phyloP scores from a whole-genome alignment of 2,329 filamentous ascomycete genomes.

The Parafenestella ontariensis region DNA sequence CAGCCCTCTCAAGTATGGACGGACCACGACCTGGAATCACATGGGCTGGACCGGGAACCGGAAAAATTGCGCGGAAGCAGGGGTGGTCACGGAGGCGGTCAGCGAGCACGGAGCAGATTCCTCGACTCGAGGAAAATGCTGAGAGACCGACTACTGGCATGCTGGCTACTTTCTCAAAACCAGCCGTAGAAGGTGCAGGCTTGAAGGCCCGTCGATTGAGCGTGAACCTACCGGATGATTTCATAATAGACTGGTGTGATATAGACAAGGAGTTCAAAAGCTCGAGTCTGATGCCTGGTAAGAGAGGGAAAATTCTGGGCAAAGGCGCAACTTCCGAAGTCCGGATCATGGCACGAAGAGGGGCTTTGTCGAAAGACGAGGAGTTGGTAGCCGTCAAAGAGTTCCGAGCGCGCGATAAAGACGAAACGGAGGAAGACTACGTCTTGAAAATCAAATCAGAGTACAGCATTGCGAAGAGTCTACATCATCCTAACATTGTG shows the following conservation, averaged over 20 bases:
- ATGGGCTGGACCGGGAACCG: conserved; percentile 36
- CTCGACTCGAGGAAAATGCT: conserved; percentile 29
- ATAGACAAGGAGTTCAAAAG: conserved; percentile 73
- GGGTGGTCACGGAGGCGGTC: conserved; percentile 42
- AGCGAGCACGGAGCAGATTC: conserved; percentile 46
- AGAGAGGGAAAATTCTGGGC: conserved; percentile 76
- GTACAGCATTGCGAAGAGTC: conserved; percentile 83
- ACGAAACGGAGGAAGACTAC: conserved; percentile 77
- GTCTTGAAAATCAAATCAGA: conserved; percentile 91
- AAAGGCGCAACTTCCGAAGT: conserved; percentile 86
- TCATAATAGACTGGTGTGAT: conserved; percentile 73
- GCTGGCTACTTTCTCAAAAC: conserved; percentile 45
- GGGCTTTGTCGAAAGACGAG: conserved; percentile 59
- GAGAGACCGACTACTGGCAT: conserved; percentile 42
- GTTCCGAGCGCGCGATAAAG: conserved; percentile 74
- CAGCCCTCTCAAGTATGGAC: conserved; percentile 38
- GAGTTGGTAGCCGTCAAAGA: conserved; percentile 87
- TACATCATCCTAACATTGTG: conserved; percentile 87
- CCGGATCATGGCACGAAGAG: conserved; percentile 79
- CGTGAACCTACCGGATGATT: conserved; percentile 75
- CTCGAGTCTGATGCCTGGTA: conserved; percentile 71
- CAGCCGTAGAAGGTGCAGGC: conserved; percentile 73
- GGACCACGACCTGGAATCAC: conserved; percentile 35
- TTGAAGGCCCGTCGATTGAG: conserved; percentile 82
- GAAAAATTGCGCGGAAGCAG: conserved; percentile 26